Evolutionary conservation across 768 basidiomycete species (phyloP).

Genomic region (Lactifluus volemus): DNA sequence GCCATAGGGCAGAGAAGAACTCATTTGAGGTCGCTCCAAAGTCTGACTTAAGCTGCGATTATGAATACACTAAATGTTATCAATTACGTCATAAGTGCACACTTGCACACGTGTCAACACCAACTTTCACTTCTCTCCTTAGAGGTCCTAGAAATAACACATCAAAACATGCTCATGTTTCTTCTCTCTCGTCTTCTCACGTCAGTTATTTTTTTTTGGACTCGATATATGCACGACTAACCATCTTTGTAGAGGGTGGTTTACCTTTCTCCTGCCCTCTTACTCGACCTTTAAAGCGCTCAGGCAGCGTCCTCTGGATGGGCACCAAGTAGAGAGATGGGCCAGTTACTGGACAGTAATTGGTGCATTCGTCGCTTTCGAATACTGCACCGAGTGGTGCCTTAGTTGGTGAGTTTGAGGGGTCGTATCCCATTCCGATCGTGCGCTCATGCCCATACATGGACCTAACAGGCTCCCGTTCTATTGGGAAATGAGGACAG

Average conservation of each 20-base stretch:
- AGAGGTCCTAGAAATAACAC: background rate
- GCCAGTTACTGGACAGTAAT: conserved; percentile 58
- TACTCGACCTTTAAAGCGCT: conserved; percentile 64
- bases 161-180: conserved; percentile 37
- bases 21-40: background rate
- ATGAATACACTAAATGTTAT: background rate
- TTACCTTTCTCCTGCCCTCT: conserved; percentile 55
- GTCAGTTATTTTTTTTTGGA: conserved; percentile 26
- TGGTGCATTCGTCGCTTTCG: conserved; percentile 50
- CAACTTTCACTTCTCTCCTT: background rate
- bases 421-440: background rate
- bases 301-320: conserved; percentile 40
- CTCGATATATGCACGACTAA: background rate
- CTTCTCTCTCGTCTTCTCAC: conserved; percentile 42
- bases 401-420: conserved; percentile 49
- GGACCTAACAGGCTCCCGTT: conserved; percentile 52
- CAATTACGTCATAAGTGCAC: background rate
- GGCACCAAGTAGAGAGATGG: conserved; percentile 48
- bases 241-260: conserved; percentile 47
- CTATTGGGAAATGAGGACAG: conserved; percentile 66
- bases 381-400: conserved; percentile 54
- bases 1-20: background rate
- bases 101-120: background rate
- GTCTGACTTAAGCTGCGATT: too few species aligned
- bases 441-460: conserved; percentile 1